A percentile compares a stretch with the other conserved stretches of the same genome.
Conservation (phyloP, 2,329 filamentous ascomycete species). For the Colletotrichum sp. region DNA sequence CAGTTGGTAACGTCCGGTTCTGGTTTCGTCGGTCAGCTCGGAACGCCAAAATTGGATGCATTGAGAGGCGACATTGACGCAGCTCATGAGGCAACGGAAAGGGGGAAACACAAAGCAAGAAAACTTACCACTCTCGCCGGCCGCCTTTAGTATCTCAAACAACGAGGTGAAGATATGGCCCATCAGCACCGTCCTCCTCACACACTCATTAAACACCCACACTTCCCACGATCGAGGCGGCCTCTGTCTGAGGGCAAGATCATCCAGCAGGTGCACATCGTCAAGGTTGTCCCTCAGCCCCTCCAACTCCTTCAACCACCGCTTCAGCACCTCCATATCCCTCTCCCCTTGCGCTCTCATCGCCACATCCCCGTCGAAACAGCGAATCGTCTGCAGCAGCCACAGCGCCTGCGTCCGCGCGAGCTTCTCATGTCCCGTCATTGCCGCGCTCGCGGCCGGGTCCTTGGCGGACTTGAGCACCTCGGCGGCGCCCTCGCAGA, state of each 20-base stretch:
- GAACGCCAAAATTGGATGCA: neutral
- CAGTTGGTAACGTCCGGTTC: slow-evolving; percentile 20
- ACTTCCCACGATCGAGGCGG: slow-evolving; percentile 49
- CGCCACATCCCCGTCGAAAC: slow-evolving; percentile 48
- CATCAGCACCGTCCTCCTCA: slow-evolving; percentile 42
- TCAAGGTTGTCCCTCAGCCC: slow-evolving; percentile 39
- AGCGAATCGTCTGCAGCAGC: slow-evolving; percentile 44
- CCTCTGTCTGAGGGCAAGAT: slow-evolving; percentile 29
- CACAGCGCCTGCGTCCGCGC: slow-evolving; percentile 48
- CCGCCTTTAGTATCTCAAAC: slow-evolving; percentile 36
- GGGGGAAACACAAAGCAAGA: neutral
- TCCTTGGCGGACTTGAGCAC: slow-evolving; percentile 30
- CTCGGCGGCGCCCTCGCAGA: slow-evolving; percentile 41
- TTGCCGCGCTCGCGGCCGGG: neutral
- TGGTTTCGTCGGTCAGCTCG: neutral
- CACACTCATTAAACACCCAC: slow-evolving; percentile 50
- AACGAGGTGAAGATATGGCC: slow-evolving; percentile 36
- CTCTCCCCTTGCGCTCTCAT: slow-evolving; percentile 45
- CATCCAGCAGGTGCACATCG: slow-evolving; percentile 26
- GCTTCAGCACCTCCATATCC: slow-evolving; percentile 38
- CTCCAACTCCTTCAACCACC: slow-evolving; percentile 42
- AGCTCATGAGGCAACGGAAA: neutral
- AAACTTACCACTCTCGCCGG: slow-evolving; percentile 21
- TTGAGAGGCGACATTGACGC: neutral
- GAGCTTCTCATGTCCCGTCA: slow-evolving; percentile 42